Evolutionary conservation across 768 basidiomycete genomes (phyloP).

Genomic region (Polyporus arcularius): DNA sequence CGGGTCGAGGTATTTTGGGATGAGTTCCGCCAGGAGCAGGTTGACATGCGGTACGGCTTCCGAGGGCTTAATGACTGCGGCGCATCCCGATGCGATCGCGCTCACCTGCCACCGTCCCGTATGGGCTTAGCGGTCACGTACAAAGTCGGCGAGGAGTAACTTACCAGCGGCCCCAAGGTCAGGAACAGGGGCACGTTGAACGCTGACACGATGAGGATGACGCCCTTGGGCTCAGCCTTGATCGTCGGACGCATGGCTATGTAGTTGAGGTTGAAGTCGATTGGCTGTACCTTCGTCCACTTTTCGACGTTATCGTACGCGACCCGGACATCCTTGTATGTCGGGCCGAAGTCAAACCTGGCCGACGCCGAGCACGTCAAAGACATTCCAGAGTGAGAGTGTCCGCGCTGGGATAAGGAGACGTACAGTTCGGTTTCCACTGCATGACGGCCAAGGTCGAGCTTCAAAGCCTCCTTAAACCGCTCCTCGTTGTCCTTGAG

Average conservation of each 20-base stretch:
- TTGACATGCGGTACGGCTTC: slow-evolving; percentile 62
- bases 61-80: slow-evolving; percentile 74
- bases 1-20: slow-evolving; percentile 75
- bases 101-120: slow-evolving; percentile 37
- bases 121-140: too few relatives aligned
- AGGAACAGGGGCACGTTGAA: slow-evolving; percentile 78
- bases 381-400: background rate
- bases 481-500: slow-evolving; percentile 69
- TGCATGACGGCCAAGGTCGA: slow-evolving; percentile 65
- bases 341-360: slow-evolving; percentile 63
- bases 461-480: slow-evolving; percentile 57
- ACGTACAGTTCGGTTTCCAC: slow-evolving; percentile 59
- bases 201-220: slow-evolving; percentile 66
- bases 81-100: slow-evolving; percentile 79
- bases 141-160: slow-evolving; percentile 15
- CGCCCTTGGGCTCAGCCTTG: slow-evolving; percentile 77
- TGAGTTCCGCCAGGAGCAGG: slow-evolving; percentile 61
- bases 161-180: slow-evolving; percentile 56
- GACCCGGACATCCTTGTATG: slow-evolving; percentile 51
- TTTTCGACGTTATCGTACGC: slow-evolving; percentile 67
- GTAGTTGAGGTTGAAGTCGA: slow-evolving; percentile 57
- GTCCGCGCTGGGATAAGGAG: background rate
- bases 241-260: slow-evolving; percentile 62
- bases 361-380: background rate
- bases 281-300: slow-evolving; percentile 70